Percentiles rank a stretch among this genome's conserved stretches.
Conservation (phyloP, 164 flowering plant genomes). For the Buxus sempervirens region DNA sequence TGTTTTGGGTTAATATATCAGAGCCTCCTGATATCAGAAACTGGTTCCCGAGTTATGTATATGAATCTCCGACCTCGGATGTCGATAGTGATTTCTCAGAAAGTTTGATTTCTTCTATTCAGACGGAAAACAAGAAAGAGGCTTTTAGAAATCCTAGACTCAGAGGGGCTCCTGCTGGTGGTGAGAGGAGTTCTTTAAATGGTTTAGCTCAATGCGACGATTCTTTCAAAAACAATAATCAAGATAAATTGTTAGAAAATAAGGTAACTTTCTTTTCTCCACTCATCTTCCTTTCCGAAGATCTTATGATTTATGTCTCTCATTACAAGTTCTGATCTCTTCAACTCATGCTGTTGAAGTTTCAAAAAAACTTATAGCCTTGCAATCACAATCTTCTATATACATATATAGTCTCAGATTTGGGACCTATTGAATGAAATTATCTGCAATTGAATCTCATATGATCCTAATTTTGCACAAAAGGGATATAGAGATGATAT, state of each 20-base stretch:
- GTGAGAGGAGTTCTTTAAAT: not conserved
- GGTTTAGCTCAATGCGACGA: not conserved
- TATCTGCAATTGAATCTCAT: too few species aligned
- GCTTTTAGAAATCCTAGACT: not conserved
- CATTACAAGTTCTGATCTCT: too few species aligned
- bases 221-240: not conserved
- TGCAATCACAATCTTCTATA: too few species aligned
- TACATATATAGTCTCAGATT: too few species aligned
- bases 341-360: too few species aligned
- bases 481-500: too few species aligned
- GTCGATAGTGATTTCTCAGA: constrained; percentile 7
- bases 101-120: constrained; percentile 1
- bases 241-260: constrained; percentile 1
- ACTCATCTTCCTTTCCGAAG: too few species aligned
- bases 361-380: too few species aligned
- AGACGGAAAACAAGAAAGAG: constrained; percentile 7
- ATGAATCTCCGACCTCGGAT: constrained; percentile 40
- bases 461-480: too few species aligned
- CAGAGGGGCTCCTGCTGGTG: not conserved
- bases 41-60: constrained; percentile 58
- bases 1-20: constrained; percentile 16
- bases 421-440: too few species aligned
- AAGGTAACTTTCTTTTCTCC: constrained; percentile 11
- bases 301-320: too few species aligned
- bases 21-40: constrained; percentile 61